phyloP scores from a whole-genome alignment of 2,329 filamentous ascomycete species.

The Colletotrichum kahawae region DNA sequence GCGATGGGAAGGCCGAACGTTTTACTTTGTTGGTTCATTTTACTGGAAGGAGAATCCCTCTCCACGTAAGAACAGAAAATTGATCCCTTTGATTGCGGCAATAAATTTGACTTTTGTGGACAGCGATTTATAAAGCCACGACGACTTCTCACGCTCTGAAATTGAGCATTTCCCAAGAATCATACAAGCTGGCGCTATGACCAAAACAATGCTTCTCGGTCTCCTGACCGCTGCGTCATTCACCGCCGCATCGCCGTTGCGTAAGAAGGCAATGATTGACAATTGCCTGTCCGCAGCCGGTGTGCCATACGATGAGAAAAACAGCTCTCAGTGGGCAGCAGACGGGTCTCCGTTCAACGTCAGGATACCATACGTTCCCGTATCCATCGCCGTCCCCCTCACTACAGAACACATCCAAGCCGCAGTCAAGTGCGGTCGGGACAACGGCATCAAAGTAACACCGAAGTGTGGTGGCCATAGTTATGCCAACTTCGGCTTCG shows the following conservation, averaged over 20 bases:
- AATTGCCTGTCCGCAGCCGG: conserved; percentile 27
- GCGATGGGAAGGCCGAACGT: no score
- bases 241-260: not conserved
- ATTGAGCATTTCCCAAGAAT: not conserved
- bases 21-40: no score
- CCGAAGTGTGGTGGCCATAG: conserved; percentile 58
- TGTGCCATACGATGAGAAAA: conserved; percentile 25
- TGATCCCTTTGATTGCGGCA: not conserved
- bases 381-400: conserved; percentile 34
- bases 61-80: no score
- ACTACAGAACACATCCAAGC: conserved; percentile 44
- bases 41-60: no score
- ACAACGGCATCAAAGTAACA: conserved; percentile 50
- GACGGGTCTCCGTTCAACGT: conserved; percentile 39
- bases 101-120: not conserved
- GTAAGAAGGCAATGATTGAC: conserved; percentile 21
- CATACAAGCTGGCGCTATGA: not conserved
- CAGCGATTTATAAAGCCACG: not conserved
- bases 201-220: not conserved
- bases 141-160: not conserved
- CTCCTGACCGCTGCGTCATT: not conserved
- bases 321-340: conserved; percentile 33
- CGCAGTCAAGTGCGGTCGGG: conserved; percentile 49
- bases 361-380: conserved; percentile 34
- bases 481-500: conserved; percentile 54